Evolutionary conservation across 371 early-diverging fungal genomes (phyloP), one percentile per base, ranked within the genome.

Genomic region (Circinella umbellata): DNA sequence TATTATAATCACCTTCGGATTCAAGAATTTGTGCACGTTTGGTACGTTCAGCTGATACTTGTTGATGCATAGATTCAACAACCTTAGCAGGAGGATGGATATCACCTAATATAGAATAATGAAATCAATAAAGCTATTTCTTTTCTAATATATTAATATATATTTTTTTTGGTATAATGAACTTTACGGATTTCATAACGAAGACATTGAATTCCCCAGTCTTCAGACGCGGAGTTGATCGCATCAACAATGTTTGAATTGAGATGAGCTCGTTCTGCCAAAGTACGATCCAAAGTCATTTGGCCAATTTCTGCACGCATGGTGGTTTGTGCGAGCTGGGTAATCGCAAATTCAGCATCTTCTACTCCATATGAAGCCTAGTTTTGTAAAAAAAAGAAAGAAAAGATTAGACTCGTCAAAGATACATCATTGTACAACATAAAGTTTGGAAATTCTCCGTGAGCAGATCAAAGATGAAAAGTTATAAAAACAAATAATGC

Each of bases 301-400:
- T 97, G 97, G 38, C 99, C 99, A 75, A 98, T 98, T 76, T 99
- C 99, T 3, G 99, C 96, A 42, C 99, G 91, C 98, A 98, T 98
- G 1, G 98, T 97, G 0, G 99, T 99, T 78, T 98, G 98, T 35
- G 99, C 99, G 65, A 99, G 88, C 78, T 98, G 98, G 4, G 95
- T 88, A 54, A 99, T 89, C 8, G 98, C 95, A 81, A 94, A 99
- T 74, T 96, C 95, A 38, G 96, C 93, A 79, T 98, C 92, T 66
- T 95, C 96, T 17, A 99, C 95, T 10, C 98, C 98, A 80, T 99
- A 99, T 7, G 95, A 95, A 0, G 99, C 97, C 90, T 90, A 63
- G n/a, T 13, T 8, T 18, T 5, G 5, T 15, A 15, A 5, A 6
- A 13, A 17, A 15, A 51, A 51, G 15, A 14, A 15, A 5, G 17